These are phyloP conservation scores for Nissolia schottii DNA, from an alignment of 306 rosid species.

Conservation along the genomic window DNA sequence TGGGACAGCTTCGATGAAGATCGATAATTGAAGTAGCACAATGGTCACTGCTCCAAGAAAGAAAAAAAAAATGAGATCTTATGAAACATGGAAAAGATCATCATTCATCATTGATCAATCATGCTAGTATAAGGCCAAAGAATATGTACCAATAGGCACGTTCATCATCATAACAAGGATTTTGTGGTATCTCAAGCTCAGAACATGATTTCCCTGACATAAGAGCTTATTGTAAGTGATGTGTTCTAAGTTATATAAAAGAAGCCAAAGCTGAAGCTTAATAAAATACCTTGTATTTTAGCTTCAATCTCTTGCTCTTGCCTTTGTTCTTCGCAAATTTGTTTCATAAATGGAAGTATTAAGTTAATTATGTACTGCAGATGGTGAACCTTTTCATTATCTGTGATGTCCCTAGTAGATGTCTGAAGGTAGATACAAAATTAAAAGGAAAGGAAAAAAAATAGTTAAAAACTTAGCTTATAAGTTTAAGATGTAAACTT, in stretches of 20 bases:
- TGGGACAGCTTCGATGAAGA: slow-evolving; percentile 60
- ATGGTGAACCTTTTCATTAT: slow-evolving; percentile 38
- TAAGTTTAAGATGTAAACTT: background rate
- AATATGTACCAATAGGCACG: slow-evolving; percentile 62
- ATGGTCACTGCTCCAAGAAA: slow-evolving; percentile 47
- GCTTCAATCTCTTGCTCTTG: slow-evolving; percentile 68
- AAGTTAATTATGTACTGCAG: slow-evolving; percentile 34
- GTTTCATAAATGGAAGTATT: slow-evolving; percentile 47
- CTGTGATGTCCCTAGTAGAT: slow-evolving; percentile 34
- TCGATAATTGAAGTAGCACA: slow-evolving; percentile 79
- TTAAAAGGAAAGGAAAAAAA: background rate
- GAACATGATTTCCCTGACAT: slow-evolving; percentile 40
- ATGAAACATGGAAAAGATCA: background rate
- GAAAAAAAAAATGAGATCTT: background rate
- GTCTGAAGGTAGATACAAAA: slow-evolving; percentile 43
- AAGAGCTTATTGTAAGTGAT: background rate
- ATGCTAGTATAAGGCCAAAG: background rate
- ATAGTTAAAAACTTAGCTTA: background rate
- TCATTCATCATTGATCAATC: too few species aligned
- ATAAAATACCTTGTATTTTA: slow-evolving; percentile 45
- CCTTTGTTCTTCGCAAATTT: slow-evolving; percentile 52
- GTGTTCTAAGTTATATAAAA: background rate
- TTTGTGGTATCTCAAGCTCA: slow-evolving; percentile 40
- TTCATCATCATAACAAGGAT: slow-evolving; percentile 45
- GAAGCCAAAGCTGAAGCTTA: slow-evolving; percentile 8